These are phyloP conservation scores for Macrophomina phaseolina DNA, from an alignment of 2,329 filamentous ascomycete genomes.

Conservation along the genomic window DNA sequence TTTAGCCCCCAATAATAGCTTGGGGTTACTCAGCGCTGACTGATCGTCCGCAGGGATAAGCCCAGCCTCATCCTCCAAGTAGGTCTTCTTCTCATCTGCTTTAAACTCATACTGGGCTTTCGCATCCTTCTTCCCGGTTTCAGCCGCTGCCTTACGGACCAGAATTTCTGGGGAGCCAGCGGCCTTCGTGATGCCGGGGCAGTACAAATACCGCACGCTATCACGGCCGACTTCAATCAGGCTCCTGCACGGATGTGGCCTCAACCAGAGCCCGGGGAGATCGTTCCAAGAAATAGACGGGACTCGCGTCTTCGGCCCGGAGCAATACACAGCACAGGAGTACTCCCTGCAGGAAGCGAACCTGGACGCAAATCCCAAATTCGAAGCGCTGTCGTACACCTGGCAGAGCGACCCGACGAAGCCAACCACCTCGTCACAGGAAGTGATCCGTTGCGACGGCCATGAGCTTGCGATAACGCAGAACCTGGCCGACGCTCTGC, in stretches of 20 bases:
- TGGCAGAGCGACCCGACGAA: neutral
- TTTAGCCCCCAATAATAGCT: too few species aligned
- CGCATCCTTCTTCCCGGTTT: too few species aligned
- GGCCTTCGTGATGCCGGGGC: neutral
- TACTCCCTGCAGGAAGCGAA: neutral
- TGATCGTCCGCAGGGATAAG: too few species aligned
- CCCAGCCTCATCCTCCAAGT: too few species aligned
- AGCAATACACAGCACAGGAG: neutral
- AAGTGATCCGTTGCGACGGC: neutral
- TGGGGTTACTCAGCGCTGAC: too few species aligned
- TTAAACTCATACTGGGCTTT: too few species aligned
- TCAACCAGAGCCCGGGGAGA: neutral
- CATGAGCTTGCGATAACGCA: slow-evolving; percentile 20
- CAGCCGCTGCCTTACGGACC: too few species aligned
- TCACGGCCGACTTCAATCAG: neutral
- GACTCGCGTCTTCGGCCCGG: neutral
- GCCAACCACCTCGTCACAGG: neutral
- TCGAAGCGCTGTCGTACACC: neutral
- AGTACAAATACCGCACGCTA: neutral
- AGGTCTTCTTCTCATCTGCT: too few species aligned
- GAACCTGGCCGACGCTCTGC: slow-evolving; percentile 28
- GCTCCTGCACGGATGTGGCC: neutral
- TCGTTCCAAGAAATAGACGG: neutral
- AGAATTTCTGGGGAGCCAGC: too few species aligned
- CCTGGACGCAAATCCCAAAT: neutral